Conservation (phyloP, 768 basidiomycete species). For the Trametes sanguinea region DNA sequence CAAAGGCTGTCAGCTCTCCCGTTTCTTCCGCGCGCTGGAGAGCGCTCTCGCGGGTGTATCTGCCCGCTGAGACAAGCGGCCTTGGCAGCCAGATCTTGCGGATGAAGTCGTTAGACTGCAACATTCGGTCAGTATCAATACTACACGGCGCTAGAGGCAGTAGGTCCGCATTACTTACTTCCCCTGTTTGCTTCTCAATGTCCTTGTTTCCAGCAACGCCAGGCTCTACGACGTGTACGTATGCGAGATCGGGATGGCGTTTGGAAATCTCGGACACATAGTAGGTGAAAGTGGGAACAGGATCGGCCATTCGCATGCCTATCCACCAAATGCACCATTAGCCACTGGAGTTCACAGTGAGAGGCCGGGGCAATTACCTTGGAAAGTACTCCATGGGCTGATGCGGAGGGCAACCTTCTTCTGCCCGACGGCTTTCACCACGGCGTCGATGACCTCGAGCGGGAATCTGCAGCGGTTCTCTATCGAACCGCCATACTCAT, state of each 20-base stretch:
- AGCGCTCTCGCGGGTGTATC: constrained; percentile 25
- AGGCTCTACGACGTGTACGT: constrained; percentile 40
- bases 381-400: constrained; percentile 36
- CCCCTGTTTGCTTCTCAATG: constrained; percentile 6
- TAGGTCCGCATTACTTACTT: background rate
- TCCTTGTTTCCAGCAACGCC: background rate
- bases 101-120: constrained; percentile 25
- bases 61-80: constrained; percentile 20
- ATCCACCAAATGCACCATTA: no score
- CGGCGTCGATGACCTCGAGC: constrained; percentile 44
- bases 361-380: constrained; percentile 34
- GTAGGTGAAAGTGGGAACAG: constrained; percentile 53
- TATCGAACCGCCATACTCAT: constrained; percentile 51
- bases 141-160: no score
- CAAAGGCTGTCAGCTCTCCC: constrained; percentile 28
- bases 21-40: constrained; percentile 20
- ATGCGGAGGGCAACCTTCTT: constrained; percentile 43
- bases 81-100: constrained; percentile 21
- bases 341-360: constrained; percentile 18
- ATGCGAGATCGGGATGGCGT: constrained; percentile 42
- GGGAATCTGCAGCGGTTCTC: constrained; percentile 50
- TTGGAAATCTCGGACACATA: constrained; percentile 42
- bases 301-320: constrained; percentile 53
- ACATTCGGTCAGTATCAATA: no score
- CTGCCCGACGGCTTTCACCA: constrained; percentile 43